Percentiles rank a stretch among this genome's conserved stretches.
Evolutionary conservation across 371 early-diverging fungal species (phyloP).

Genomic region (Mucor lusitanicus): DNA sequence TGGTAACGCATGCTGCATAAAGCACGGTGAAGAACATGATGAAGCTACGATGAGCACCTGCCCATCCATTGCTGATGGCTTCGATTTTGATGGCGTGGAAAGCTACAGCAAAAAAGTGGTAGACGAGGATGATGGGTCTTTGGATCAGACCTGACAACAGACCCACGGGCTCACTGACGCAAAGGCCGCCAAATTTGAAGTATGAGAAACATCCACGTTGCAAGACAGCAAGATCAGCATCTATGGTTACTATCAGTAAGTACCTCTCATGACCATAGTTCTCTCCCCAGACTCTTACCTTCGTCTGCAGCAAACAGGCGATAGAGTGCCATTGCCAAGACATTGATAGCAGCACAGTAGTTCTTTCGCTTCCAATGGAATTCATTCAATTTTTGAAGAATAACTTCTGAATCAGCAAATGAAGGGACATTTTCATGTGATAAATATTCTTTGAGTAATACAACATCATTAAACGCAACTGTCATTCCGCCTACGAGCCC

Average conservation of each 20-base stretch:
- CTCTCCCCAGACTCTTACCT: not conserved
- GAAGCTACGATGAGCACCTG: not conserved
- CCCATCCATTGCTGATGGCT: not conserved
- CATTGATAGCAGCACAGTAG: slow-evolving; percentile 80
- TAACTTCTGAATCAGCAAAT: slow-evolving; percentile 49
- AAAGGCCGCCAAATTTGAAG: slow-evolving; percentile 81
- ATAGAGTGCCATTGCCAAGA: slow-evolving; percentile 89
- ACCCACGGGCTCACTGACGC: slow-evolving; percentile 80
- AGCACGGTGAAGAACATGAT: not conserved
- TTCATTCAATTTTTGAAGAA: slow-evolving; percentile 59
- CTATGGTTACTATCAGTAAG: not conserved
- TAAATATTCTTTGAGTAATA: slow-evolving; percentile 62
- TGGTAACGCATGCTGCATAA: slow-evolving; percentile 39
- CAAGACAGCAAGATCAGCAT: slow-evolving; percentile 58
- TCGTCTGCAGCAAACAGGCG: slow-evolving; percentile 71
- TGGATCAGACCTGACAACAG: slow-evolving; percentile 76
- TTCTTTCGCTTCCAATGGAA: slow-evolving; percentile 83
- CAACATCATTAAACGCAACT: slow-evolving; percentile 89
- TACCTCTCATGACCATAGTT: not conserved
- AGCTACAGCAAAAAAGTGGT: slow-evolving; percentile 88
- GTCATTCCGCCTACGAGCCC: slow-evolving; percentile 79
- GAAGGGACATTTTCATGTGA: slow-evolving; percentile 53
- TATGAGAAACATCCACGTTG: slow-evolving; percentile 90
- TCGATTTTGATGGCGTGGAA: slow-evolving; percentile 60
- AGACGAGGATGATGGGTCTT: slow-evolving; percentile 67